A percentile compares a stretch with the other conserved stretches of the same genome.
phyloP scores from a whole-genome alignment of 2,329 filamentous ascomycete species.

The Colletotrichum chrysophilum region DNA sequence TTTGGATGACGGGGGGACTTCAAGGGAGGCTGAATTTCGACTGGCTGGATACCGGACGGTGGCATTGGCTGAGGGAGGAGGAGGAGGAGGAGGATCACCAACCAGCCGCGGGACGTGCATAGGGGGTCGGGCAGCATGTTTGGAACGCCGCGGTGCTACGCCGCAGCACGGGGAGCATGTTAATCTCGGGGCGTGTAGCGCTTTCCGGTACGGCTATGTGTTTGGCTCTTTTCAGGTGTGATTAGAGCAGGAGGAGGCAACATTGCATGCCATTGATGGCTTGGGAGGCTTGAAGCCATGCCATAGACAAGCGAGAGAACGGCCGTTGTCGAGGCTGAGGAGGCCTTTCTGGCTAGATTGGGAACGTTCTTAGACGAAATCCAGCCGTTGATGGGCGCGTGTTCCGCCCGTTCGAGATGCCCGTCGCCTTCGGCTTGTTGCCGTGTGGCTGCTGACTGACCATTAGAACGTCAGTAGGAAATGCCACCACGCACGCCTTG shows the following conservation, averaged over 20 bases:
- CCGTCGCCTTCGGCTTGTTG: slow-evolving; percentile 5
- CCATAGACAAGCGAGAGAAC: neutral
- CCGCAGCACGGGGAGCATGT: slow-evolving; percentile 8
- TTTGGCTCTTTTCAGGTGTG: neutral
- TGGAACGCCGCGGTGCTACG: neutral
- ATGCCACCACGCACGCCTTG: neutral
- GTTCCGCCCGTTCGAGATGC: neutral
- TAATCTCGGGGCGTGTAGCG: slow-evolving; percentile 2
- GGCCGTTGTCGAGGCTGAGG: neutral
- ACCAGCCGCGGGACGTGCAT: slow-evolving; percentile 6
- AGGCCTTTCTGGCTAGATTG: neutral
- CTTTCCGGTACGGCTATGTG: neutral
- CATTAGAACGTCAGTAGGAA: slow-evolving; percentile 6
- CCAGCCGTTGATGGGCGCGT: neutral
- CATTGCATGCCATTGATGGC: neutral
- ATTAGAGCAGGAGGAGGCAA: neutral
- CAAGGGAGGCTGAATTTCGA: neutral
- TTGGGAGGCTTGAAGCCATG: neutral
- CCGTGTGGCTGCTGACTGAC: slow-evolving; percentile 19
- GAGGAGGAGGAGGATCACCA: neutral
- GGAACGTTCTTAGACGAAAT: neutral
- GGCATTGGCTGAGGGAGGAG: neutral
- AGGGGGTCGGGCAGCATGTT: neutral
- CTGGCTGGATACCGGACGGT: neutral
- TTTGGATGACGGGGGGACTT: neutral